Base-by-base conservation (phyloP, 495 filamentous ascomycete genomes). In the Cercophora sp. region DNA sequence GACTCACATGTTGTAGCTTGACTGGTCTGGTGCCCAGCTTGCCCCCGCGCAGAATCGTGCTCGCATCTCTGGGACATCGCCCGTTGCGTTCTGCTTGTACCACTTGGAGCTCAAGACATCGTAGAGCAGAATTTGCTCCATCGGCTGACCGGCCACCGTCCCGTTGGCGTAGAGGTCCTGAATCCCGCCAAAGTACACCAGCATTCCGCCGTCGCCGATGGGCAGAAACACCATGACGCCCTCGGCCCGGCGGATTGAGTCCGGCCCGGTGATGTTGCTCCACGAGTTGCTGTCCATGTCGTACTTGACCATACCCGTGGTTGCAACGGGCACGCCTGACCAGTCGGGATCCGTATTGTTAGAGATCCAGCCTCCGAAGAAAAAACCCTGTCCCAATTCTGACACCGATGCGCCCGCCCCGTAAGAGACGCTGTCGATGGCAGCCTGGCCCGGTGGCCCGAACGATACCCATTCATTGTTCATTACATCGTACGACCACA, bases 311-410 rank as follows among this genome's bases (percentile, higher is more conserved):
- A 62, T 19, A 6, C 41, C 24, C 9, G 49, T 48, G 4, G 53
- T 54, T n/a, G 60, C 60, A 6, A 9, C 29, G 1, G 39, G 37
- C 8, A 53, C 44, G 0, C 59, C 59, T 4, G 47, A 18, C 77
- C 74, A 80, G 15, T 68, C 71, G 0, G 68, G 62, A 1, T 73
- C 66, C 2, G 75, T 74, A 8, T 55, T 57, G 44, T 76, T 70
- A 39, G 64, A 72, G 48, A 76, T 55, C 70, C 70, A 81, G 37
- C 79, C 79, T 35, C 78, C 79, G 18, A 61, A 65, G 52, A 65
- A 63, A 39, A 60, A 67, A 0, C 44, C 64, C 41, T 67, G 62
- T 3, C 64, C 64, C 5, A 62, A 22, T 18, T 46, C 43, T 0
- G 64, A 52, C 8, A 65, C 35, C 0, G 59, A 58, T 5, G 54